A percentile compares a stretch with the other conserved stretches of the same genome.
Conservation (phyloP, 1,284 basidiomycete species). For the Trametes polyzona region DNA sequence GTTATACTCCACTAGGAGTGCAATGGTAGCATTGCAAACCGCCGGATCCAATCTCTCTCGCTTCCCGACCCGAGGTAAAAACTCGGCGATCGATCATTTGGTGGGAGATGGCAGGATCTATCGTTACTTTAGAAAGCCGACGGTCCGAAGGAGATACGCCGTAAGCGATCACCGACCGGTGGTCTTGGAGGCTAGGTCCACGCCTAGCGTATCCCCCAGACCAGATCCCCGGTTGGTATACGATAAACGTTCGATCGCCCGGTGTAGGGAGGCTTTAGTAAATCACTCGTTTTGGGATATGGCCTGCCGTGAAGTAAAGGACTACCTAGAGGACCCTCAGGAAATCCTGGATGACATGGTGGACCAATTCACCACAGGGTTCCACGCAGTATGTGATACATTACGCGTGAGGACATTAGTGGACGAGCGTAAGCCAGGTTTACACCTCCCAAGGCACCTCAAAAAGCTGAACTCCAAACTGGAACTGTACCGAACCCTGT, state of each 20-base stretch:
- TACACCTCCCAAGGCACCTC: neutral
- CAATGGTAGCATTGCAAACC: neutral
- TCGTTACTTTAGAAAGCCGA: neutral
- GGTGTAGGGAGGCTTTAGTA: neutral
- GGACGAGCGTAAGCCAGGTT: neutral
- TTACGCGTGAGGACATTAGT: neutral
- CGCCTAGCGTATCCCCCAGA: neutral
- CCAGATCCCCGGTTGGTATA: neutral
- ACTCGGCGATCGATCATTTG: neutral
- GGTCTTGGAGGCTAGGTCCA: neutral
- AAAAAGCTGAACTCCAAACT: neutral
- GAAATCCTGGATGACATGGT: neutral
- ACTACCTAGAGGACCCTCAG: neutral
- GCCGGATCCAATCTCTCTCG: neutral
- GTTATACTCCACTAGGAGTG: neutral
- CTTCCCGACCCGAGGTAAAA: neutral
- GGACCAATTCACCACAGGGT: neutral
- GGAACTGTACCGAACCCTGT: neutral
- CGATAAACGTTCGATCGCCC: neutral
- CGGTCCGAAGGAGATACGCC: neutral
- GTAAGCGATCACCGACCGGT: neutral
- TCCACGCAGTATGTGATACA: neutral
- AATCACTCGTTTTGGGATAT: neutral
- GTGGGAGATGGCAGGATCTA: neutral
- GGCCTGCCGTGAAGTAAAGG: neutral